Evolutionary conservation across 1,284 basidiomycete species (phyloP), one percentile per base, ranked within the genome.

Genomic region (Tylopilus microsporus): DNA sequence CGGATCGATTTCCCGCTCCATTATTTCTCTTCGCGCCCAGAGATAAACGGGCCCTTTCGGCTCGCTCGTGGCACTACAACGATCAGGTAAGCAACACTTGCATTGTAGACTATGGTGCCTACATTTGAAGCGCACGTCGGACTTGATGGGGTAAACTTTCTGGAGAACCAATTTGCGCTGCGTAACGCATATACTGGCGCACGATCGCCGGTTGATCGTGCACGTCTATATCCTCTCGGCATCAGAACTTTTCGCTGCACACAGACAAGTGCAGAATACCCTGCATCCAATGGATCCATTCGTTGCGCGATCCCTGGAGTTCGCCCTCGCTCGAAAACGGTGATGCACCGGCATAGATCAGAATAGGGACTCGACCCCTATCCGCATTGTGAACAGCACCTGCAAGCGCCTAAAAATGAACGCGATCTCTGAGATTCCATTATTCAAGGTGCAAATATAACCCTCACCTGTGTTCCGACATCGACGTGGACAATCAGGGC

Each of bases 381-480:
- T 86, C 83, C 10, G 82, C 85, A 60, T 89, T 89, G 65, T 89
- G 87, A 1, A 89, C 75, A 0, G 87, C 87, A 10, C 87, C 87
- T 9, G 83, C 87, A 16, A 88, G 70, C 5, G 82, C 83, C 55
- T 56, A 8, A 32, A 32, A 1, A 21, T 7, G 21, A 1, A 18
- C 9, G 12, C 41, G 19, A 32, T 10, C 10, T 21, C n/a, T 42
- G 9, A 42, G 41, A 42, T 42, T 16, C 15, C 41, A n/a, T 42
- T 9, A 18, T 16, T 42, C 18, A 16, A 9, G 18, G 18, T 42
- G 8, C 18, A 42, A 42, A 42, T n/a, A 42, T 42, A 42, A 7
- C 13, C n/a, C 68, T 56, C 47, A 82, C 85, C 77, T 87, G 85
- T 0, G 86, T 88, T 1, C 86, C 86, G 42, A 87, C 85, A 65